phyloP scores from a whole-genome alignment of 2,329 filamentous ascomycete genomes.

The Fonsecaea pugnacius region DNA sequence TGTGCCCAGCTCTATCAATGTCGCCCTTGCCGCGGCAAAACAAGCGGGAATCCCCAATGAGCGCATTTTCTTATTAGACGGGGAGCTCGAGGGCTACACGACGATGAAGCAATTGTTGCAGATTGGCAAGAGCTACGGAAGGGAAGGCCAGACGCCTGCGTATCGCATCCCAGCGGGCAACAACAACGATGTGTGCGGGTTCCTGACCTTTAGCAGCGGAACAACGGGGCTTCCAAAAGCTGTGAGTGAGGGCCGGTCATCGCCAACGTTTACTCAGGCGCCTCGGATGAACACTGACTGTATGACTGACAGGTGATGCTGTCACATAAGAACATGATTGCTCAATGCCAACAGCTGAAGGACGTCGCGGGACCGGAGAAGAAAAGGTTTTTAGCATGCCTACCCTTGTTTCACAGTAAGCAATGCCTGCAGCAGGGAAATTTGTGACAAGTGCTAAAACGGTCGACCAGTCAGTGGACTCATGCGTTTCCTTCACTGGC shows the following conservation, averaged over 20 bases:
- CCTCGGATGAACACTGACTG: too few relatives aligned
- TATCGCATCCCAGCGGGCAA: conserved; percentile 58
- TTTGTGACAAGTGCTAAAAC: background rate
- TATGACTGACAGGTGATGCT: conserved; percentile 55
- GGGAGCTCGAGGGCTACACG: conserved; percentile 54
- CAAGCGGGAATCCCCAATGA: conserved; percentile 58
- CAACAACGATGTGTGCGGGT: conserved; percentile 51
- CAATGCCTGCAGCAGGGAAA: background rate
- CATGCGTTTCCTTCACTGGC: conserved; percentile 66
- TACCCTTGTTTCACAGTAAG: conserved; percentile 63
- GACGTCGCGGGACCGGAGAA: conserved; percentile 46
- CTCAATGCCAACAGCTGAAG: conserved; percentile 66
- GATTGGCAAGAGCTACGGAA: conserved; percentile 37
- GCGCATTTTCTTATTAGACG: conserved; percentile 62
- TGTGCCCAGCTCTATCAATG: conserved; percentile 57
- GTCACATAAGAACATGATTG: conserved; percentile 60
- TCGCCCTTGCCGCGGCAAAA: conserved; percentile 60
- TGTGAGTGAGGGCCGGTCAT: conserved; percentile 49
- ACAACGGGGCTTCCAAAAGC: conserved; percentile 85
- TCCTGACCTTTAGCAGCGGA: conserved; percentile 73
- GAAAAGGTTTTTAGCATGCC: conserved; percentile 59
- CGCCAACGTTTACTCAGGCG: too few relatives aligned
- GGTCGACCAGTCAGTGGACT: conserved; percentile 57
- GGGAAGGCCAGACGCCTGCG: conserved; percentile 39
- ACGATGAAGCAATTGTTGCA: conserved; percentile 44